Percentiles rank a stretch among this genome's conserved stretches.
Conservation (phyloP, 1,284 basidiomycete genomes). For the Sphagnurus paluster region DNA sequence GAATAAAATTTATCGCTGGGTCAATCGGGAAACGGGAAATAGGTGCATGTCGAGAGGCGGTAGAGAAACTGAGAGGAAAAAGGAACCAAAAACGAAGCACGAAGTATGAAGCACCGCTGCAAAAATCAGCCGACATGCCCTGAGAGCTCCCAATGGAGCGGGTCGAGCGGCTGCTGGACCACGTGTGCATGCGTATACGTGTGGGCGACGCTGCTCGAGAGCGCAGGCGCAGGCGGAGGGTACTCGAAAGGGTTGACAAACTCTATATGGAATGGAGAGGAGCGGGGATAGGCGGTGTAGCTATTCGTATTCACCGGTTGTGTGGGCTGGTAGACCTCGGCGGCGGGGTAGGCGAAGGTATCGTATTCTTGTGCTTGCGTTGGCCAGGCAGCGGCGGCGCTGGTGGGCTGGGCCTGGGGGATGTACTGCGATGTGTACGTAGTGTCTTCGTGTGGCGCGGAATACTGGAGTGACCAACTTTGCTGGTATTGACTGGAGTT, state of each 20-base stretch:
- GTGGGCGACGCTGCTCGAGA: not conserved
- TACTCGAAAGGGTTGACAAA: constrained; percentile 11
- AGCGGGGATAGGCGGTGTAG: constrained; percentile 2
- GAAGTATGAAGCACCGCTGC: not conserved
- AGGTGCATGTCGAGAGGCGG: no score
- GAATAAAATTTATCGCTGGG: not conserved
- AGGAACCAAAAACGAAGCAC: no score
- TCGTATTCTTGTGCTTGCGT: constrained; percentile 8
- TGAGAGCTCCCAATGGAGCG: constrained; percentile 17
- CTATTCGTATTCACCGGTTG: not conserved
- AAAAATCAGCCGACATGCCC: constrained; percentile 3
- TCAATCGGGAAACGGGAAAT: no score
- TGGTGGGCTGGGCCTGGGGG: not conserved
- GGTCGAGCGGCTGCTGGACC: constrained; percentile 7
- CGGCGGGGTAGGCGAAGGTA: not conserved
- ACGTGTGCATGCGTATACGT: not conserved
- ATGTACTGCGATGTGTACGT: constrained; percentile 8
- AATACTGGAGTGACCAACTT: constrained; percentile 7
- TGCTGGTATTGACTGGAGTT: constrained; percentile 1
- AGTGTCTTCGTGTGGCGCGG: not conserved
- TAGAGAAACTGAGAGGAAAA: not conserved
- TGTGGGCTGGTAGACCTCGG: not conserved
- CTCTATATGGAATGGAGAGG: constrained; percentile 6
- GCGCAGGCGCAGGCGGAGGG: constrained; percentile 1
- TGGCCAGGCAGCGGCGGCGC: not conserved